Percentiles rank a stretch among this genome's conserved stretches.
Evolutionary conservation across 345 rosid species (phyloP).

Genomic region (Eutrema heterophyllum): DNA sequence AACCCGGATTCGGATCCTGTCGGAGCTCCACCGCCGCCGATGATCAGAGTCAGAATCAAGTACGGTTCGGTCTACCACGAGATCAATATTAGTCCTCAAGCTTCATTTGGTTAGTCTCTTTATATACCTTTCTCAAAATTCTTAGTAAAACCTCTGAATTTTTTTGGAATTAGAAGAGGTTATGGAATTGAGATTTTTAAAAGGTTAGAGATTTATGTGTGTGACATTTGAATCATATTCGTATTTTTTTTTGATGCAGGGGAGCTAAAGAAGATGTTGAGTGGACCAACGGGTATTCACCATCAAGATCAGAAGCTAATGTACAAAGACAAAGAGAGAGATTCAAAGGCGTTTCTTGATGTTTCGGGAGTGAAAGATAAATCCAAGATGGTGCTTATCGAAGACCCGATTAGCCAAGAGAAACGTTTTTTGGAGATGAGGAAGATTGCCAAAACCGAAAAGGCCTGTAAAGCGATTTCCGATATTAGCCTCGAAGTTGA

Average conservation of each 20-base stretch:
- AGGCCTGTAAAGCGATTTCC: conserved; percentile 80
- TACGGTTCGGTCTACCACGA: conserved; percentile 81
- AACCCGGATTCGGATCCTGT: conserved; percentile 60
- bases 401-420: conserved; percentile 92
- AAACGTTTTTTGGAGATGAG: conserved; percentile 78
- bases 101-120: conserved; percentile 70
- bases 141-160: not conserved
- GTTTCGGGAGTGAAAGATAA: conserved; percentile 83
- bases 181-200: not conserved
- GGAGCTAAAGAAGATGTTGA: conserved; percentile 91
- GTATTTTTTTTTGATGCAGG: conserved; percentile 38
- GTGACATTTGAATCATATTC: not conserved
- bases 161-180: not conserved
- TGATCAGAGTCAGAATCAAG: conserved; percentile 86
- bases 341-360: conserved; percentile 84
- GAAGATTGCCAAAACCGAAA: conserved; percentile 78
- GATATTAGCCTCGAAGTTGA: conserved; percentile 91
- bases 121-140: not conserved
- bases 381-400: conserved; percentile 79
- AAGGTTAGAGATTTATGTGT: not conserved
- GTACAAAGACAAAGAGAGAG: conserved; percentile 92
- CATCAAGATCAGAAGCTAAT: conserved; percentile 91
- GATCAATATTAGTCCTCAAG: conserved; percentile 72
- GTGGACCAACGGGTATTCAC: conserved; percentile 84
- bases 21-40: conserved; percentile 69